Evolutionary conservation across 495 filamentous ascomycete genomes (phyloP).

Genomic region (Cudoniella acicularis): DNA sequence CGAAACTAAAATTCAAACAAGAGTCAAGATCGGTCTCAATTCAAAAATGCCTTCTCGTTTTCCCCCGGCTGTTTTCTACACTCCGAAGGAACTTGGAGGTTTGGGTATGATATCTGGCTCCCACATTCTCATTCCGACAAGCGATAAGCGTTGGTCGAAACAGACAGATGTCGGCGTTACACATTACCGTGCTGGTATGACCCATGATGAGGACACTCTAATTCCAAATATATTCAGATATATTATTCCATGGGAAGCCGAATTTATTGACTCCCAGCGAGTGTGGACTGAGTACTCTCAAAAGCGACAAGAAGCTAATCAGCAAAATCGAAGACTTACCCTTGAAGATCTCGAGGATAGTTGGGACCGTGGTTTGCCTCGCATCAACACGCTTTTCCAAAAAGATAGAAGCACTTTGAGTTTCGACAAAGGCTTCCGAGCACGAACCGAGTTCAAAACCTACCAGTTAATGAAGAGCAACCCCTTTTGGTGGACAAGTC

Average conservation of each 20-base stretch:
- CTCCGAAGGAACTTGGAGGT: conserved; percentile 96
- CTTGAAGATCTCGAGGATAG: conserved; percentile 97
- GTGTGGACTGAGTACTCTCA: conserved; percentile 99
- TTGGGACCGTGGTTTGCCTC: conserved; percentile 96
- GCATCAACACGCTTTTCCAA: conserved; percentile 99
- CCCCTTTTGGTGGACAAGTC: conserved; percentile 99
- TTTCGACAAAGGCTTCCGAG: conserved; percentile 98
- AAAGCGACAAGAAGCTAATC: conserved; percentile 94
- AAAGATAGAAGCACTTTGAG: conserved; percentile 96
- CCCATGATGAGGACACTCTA: conserved; percentile 93
- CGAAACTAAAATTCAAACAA: conserved; percentile 98
- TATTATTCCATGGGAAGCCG: conserved; percentile 98
- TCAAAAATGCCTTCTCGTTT: conserved; percentile 99
- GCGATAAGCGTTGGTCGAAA: conserved; percentile 96
- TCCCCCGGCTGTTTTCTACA: conserved; percentile 98
- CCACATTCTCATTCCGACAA: conserved; percentile 96
- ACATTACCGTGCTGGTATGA: conserved; percentile 98
- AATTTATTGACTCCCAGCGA: conserved; percentile 97
- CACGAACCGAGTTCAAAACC: conserved; percentile 94
- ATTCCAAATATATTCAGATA: conserved; percentile 99
- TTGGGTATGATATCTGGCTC: conserved; percentile 99
- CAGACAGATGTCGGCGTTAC: conserved; percentile 97
- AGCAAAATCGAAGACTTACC: conserved; percentile 92
- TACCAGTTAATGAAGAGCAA: conserved; percentile 99
- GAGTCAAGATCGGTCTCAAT: conserved; percentile 98